phyloP scores from a whole-genome alignment of 2,329 filamentous ascomycete species.

The Phyllosticta paracitricarpa region DNA sequence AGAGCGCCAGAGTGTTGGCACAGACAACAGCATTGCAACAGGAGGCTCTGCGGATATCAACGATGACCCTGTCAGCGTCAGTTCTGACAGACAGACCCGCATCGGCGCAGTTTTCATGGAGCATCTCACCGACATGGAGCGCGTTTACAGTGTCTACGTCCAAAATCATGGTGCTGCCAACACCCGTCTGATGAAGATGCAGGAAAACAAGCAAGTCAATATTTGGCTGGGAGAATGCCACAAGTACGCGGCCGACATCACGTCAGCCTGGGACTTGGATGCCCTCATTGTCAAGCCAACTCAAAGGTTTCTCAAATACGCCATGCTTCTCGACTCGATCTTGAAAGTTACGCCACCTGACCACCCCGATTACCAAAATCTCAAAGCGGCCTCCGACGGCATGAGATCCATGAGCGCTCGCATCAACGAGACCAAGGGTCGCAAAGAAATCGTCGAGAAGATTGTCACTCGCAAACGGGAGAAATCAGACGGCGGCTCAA shows the following conservation, averaged over 20 bases:
- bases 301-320: constrained; percentile 89
- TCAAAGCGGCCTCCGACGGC: constrained; percentile 66
- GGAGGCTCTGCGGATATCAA: constrained; percentile 27
- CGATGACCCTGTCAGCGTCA: background rate
- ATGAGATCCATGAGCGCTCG: constrained; percentile 49
- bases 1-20: background rate
- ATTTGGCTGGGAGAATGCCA: constrained; percentile 93
- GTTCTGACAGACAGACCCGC: constrained; percentile 42
- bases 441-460: constrained; percentile 83
- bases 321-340: constrained; percentile 71
- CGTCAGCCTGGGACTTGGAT: constrained; percentile 87
- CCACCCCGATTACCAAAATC: constrained; percentile 67
- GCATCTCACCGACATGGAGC: constrained; percentile 50
- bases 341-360: constrained; percentile 68
- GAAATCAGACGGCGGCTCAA: constrained; percentile 68
- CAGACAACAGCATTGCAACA: constrained; percentile 34
- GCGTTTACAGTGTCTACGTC: constrained; percentile 54
- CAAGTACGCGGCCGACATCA: constrained; percentile 83
- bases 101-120: constrained; percentile 50
- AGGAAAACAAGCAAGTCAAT: constrained; percentile 43
- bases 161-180: constrained; percentile 57
- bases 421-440: constrained; percentile 94
- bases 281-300: constrained; percentile 96
- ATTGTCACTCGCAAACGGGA: constrained; percentile 75
- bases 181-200: constrained; percentile 45